Conservation (phyloP, 257 asterid species). For the Scutellaria galericulata region DNA sequence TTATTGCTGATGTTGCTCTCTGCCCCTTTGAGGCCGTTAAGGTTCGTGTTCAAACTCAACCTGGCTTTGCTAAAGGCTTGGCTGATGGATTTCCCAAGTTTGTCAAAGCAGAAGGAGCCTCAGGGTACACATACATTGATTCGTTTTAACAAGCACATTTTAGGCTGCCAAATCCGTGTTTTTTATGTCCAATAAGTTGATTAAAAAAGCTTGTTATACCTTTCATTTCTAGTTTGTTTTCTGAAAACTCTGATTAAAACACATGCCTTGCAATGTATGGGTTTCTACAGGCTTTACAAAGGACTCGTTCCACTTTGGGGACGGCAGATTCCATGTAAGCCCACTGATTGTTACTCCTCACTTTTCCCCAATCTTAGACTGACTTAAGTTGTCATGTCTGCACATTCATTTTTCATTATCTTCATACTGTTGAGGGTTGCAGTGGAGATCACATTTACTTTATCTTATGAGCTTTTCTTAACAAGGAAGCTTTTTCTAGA, state of each 20-base stretch:
- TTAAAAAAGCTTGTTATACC: not conserved
- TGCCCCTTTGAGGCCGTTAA: constrained; percentile 93
- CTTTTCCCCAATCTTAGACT: not conserved
- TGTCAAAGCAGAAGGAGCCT: constrained; percentile 68
- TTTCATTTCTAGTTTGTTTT: not conserved
- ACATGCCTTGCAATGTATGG: not conserved
- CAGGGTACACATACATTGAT: constrained; percentile 37
- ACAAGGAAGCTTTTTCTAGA: not conserved
- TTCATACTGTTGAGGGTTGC: not conserved
- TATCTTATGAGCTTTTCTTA: constrained; percentile 13
- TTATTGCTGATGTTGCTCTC: constrained; percentile 85
- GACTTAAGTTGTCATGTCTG: not conserved
- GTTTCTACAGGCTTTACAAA: constrained; percentile 66
- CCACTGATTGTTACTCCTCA: not conserved
- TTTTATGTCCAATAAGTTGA: too few relatives aligned
- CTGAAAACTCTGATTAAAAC: not conserved
- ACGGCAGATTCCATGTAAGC: constrained; percentile 92
- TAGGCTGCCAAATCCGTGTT: too few relatives aligned
- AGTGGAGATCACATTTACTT: not conserved
- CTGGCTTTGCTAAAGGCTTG: constrained; percentile 82
- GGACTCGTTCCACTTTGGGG: constrained; percentile 94
- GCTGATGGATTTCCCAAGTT: constrained; percentile 85
- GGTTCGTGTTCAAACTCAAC: constrained; percentile 90
- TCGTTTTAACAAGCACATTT: too few relatives aligned
- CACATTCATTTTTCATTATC: not conserved